Percentiles rank a stretch among this genome's conserved stretches.
These are phyloP conservation scores for Glaciozyma martinii DNA, from an alignment of 768 basidiomycete species.

Conservation along the genomic window DNA sequence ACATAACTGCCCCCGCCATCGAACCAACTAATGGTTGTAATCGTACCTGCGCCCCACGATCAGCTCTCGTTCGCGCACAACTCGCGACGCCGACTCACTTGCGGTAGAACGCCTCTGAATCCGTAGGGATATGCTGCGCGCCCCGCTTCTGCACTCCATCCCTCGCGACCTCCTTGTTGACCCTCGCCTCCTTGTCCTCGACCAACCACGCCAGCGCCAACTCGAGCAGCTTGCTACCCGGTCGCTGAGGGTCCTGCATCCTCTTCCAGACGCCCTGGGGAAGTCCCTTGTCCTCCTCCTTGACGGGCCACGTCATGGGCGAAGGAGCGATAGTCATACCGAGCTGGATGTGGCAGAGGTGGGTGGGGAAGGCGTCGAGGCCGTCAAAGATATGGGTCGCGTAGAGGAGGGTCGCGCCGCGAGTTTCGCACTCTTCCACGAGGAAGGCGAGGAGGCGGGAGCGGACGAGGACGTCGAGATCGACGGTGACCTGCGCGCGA, in stretches of 20 bases:
- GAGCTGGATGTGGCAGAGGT: conserved; percentile 81
- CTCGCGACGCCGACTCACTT: conserved; percentile 59
- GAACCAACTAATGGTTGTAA: conserved; percentile 28
- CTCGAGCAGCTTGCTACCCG: conserved; percentile 50
- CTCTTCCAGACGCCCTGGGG: conserved; percentile 16
- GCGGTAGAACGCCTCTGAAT: conserved; percentile 75
- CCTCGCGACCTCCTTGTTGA: conserved; percentile 45
- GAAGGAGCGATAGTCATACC: conserved; percentile 58
- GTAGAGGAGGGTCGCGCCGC: conserved; percentile 77
- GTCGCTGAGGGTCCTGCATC: conserved; percentile 27
- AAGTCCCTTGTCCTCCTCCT: conserved; percentile 31
- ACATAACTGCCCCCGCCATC: too few species aligned
- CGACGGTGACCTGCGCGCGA: conserved; percentile 71
- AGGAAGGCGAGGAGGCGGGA: conserved; percentile 83
- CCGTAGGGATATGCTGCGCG: conserved; percentile 57
- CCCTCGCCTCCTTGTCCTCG: conserved; percentile 58
- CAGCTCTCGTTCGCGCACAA: too few species aligned
- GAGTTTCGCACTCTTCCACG: conserved; percentile 63
- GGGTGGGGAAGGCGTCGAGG: conserved; percentile 79
- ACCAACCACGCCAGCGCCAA: conserved; percentile 79
- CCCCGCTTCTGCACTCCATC: conserved; percentile 49
- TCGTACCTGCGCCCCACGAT: conserved; percentile 28
- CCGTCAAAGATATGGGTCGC: conserved; percentile 82
- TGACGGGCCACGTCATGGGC: conserved; percentile 63
- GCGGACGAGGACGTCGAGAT: conserved; percentile 90